Evolutionary conservation across 208 protist species (phyloP), one percentile per base, ranked within the genome.

Genomic region (Vickermania spadyakhi): DNA sequence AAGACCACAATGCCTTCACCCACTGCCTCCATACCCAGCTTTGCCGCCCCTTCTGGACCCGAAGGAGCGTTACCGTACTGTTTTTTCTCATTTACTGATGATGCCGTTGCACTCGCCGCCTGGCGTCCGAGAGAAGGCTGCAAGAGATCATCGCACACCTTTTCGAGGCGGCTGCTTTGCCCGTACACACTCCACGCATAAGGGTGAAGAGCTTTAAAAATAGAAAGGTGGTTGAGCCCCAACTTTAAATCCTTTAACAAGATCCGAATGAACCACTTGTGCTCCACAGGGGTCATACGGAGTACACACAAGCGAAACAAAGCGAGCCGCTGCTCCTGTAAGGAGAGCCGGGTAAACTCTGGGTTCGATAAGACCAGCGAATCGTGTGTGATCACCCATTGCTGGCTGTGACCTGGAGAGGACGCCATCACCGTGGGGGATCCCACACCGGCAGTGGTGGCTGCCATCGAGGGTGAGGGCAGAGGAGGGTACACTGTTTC

Each of bases 211-310:
- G 54, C 61, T 26, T 42, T 55, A 23, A 90, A 61, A 25, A 90
- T 75, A 31, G 69, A 69, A 21, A 67, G 56, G 28, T 80, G 64
- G 0, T 49, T 60, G 51, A 82, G 60, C 41, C 66, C 60, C 26
- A 85, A 66, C 41, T 72, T 72, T 52, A 79, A 70, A 60, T 86
- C 79, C 55, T 84, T 81, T 2, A 85, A 42, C n/a, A 90, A 70
- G 30, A 90, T 90, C 1, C 79, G 71, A 1, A 87, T 18, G 0
- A 90, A 42, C 83, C 83, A 90, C 60, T 78, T 75, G 31, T 87
- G 79, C 63, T 90, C 83, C 28, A 73, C 13, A 18, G 75, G 51
- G 2, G 73, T 72, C 18, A 72, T 82, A 23, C 25, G 52, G 7
- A 49, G 70, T 28, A 82, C 56, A 21, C 77, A 27, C 4, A 60